Evolutionary conservation across 768 basidiomycete genomes (phyloP), one percentile per base, ranked within the genome.

Genomic region (Gymnopilus dilepis): DNA sequence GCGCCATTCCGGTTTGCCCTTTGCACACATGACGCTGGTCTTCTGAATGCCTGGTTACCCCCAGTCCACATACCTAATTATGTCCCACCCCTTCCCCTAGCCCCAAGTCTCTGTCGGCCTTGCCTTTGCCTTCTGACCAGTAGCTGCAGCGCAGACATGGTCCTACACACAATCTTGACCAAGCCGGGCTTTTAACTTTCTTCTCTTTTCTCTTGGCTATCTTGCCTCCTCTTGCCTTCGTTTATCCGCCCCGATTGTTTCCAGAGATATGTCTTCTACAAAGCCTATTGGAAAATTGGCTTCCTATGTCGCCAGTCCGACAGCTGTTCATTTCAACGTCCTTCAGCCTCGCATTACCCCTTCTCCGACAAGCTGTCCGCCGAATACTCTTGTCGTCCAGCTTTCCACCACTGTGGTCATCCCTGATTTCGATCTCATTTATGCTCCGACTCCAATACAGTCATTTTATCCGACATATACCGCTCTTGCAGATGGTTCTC

Each of bases 401-500:
- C 76, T 87, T 22, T 73, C 80, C 3, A 86, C 86, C 2, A 74
- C 79, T 7, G 41, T 87, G 38, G 73, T 80, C 60, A 83, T 87
- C 26, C 73, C 78, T 1, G 74, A 85, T 68, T 87, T 79, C 70
- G 61, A 69, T 60, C 70, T 70, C 21, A 84, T 76, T 73, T 85
- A 84, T 67, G 63, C 68, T 28, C 64, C 69, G 21, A 71, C 68
- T 22, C 69, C 84, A 42, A 77, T 84, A 58, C 59, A 72, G 21
- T 70, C 79, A 21, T 87, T 88, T 60, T 72, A 72, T 40, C 85
- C 86, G 2, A 64, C 70, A 9, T 86, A 85, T 69, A 65, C 73
- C 34, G 70, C 82, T 26, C 75, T 83, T 31, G 66, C 68, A 13
- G 87, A 89, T 70, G 87, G 86, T n/a, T 86, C 86, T n/a, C 80